A percentile compares a stretch with the other conserved stretches of the same genome.
phyloP scores from a whole-genome alignment of 768 basidiomycete species.

The Suillus paluster region DNA sequence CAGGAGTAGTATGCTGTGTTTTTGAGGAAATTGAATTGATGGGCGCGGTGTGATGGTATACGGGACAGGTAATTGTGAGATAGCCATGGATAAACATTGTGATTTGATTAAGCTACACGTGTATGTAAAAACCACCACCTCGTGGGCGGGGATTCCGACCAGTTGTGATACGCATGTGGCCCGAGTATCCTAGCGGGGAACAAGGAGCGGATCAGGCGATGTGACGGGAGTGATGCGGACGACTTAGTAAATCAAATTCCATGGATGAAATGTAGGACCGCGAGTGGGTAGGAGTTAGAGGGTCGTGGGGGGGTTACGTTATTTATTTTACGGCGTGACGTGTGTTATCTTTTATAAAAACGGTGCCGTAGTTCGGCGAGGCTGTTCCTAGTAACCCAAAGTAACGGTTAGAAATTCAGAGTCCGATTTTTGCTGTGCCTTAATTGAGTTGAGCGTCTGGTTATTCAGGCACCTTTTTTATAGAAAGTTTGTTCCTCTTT shows the following conservation, averaged over 20 bases:
- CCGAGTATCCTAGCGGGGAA: too few relatives aligned
- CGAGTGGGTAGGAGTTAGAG: conserved; percentile 13
- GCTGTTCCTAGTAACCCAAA: conserved; percentile 39
- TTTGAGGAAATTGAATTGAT: neutral
- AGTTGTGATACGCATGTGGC: too few relatives aligned
- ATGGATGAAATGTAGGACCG: conserved; percentile 8
- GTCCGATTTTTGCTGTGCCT: conserved; percentile 40
- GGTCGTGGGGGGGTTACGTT: conserved; percentile 23
- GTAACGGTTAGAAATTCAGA: conserved; percentile 22
- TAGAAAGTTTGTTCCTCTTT: conserved; percentile 39
- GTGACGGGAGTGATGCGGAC: conserved; percentile 21
- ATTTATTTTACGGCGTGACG: conserved; percentile 27
- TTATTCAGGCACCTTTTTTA: conserved; percentile 41
- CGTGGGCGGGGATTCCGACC: conserved; percentile 2
- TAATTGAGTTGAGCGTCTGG: conserved; percentile 37
- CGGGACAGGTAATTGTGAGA: neutral
- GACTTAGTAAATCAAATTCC: conserved; percentile 21
- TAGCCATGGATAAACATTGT: neutral
- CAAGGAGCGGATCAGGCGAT: conserved; percentile 4
- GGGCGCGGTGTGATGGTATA: neutral
- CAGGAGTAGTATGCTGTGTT: neutral
- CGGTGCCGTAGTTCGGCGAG: conserved; percentile 42
- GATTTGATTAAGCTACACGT: conserved; percentile 7
- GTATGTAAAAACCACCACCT: conserved; percentile 12
- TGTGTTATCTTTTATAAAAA: conserved; percentile 21